Conservation (phyloP, 345 rosid genomes). For the Linum usitatissimum region DNA sequence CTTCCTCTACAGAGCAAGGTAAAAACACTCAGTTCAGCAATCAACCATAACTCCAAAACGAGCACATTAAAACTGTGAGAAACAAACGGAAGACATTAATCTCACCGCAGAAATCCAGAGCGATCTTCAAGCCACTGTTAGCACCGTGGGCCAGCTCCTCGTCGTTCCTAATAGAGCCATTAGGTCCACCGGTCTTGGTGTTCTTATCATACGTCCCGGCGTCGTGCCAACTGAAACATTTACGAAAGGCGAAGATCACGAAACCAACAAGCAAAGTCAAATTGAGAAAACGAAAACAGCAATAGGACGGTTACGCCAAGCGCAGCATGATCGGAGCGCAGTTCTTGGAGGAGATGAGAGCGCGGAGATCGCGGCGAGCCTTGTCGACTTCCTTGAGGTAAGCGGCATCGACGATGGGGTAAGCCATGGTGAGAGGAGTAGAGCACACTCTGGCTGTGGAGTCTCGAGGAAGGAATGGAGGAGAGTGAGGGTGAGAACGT, state of each 20-base stretch:
- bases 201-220: constrained; percentile 81
- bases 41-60: background rate
- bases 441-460: too few species aligned
- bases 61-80: background rate
- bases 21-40: background rate
- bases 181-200: constrained; percentile 81
- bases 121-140: constrained; percentile 72
- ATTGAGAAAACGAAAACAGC: background rate
- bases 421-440: constrained; percentile 33
- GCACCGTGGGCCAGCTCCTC: constrained; percentile 68
- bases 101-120: constrained; percentile 71
- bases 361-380: constrained; percentile 91
- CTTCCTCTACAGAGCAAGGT: constrained; percentile 37
- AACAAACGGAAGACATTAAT: background rate
- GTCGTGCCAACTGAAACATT: constrained; percentile 77
- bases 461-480: too few species aligned
- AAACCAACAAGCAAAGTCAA: background rate
- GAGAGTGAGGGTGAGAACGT: too few species aligned
- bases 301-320: constrained; percentile 47
- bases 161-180: constrained; percentile 81
- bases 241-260: background rate
- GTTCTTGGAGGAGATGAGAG: constrained; percentile 67
- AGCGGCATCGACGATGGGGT: constrained; percentile 64
- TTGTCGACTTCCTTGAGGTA: constrained; percentile 75
- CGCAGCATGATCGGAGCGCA: constrained; percentile 98